Evolutionary conservation across 148 eudicot genomes (phyloP).

Genomic region (Limonium bicolor): DNA sequence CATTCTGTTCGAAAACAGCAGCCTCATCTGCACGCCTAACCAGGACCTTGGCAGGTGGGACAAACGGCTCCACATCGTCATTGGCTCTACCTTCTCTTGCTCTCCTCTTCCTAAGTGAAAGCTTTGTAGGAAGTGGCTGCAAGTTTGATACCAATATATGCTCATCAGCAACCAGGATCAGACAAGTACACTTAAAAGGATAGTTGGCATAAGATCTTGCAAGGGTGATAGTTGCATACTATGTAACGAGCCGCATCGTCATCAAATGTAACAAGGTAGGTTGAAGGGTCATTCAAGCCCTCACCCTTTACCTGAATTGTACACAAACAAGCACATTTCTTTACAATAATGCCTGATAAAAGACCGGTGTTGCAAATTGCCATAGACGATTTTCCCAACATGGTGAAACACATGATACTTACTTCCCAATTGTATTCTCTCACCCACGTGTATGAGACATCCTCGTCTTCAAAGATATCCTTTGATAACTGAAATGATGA

Average conservation of each 20-base stretch:
- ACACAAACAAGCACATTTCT: background rate
- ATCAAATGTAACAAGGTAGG: slow-evolving; percentile 75
- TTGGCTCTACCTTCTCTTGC: slow-evolving; percentile 70
- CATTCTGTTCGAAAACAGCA: slow-evolving; percentile 44
- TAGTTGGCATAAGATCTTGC: background rate
- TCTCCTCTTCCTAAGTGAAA: slow-evolving; percentile 73
- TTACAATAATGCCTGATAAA: background rate
- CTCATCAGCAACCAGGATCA: background rate
- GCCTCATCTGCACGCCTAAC: slow-evolving; percentile 43
- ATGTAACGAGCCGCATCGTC: slow-evolving; percentile 66
- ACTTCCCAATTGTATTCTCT: slow-evolving; percentile 99
- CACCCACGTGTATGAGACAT: slow-evolving; percentile 73
- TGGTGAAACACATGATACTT: slow-evolving; percentile 30
- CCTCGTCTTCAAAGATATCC: slow-evolving; percentile 78
- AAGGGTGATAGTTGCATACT: slow-evolving; percentile 21
- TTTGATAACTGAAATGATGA: slow-evolving; percentile 52
- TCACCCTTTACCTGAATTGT: slow-evolving; percentile 71
- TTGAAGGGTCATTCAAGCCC: slow-evolving; percentile 70
- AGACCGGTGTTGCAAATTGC: background rate
- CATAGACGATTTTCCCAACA: background rate
- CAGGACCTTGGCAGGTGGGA: slow-evolving; percentile 52
- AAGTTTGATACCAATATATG: background rate
- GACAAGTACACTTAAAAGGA: background rate
- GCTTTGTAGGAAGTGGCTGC: slow-evolving; percentile 92
- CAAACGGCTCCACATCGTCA: slow-evolving; percentile 78